phyloP scores from a whole-genome alignment of 306 rosid genomes.

The Arachis hypogaea region DNA sequence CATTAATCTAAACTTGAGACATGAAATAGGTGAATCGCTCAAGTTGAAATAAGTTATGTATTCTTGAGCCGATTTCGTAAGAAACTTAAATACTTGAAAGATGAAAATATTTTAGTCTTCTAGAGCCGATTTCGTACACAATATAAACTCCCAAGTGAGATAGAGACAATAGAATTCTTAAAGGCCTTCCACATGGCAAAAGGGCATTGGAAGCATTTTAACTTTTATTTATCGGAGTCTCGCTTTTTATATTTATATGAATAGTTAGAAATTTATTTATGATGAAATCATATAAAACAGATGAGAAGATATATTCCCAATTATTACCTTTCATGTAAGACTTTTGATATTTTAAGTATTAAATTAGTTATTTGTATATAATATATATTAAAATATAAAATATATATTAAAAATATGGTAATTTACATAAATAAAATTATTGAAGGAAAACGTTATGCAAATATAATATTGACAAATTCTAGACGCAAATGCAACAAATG shows the following conservation, averaged over 20 bases:
- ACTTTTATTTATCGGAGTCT: not conserved
- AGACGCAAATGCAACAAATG: no score
- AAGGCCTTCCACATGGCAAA: slow-evolving; percentile 38
- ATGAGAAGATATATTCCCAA: no score
- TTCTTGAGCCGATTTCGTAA: not conserved
- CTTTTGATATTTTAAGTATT: no score
- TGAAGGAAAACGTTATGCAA: no score
- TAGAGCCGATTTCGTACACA: not conserved
- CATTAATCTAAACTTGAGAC: no score
- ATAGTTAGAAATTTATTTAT: no score
- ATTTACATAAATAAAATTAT: no score
- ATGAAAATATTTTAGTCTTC: not conserved
- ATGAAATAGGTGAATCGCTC: slow-evolving; percentile 23
- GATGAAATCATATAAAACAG: not conserved
- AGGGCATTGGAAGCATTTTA: not conserved
- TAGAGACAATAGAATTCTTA: not conserved
- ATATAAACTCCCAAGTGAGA: not conserved
- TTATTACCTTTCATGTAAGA: not conserved
- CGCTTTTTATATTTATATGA: not conserved
- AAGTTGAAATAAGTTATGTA: not conserved
- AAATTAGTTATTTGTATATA: no score
- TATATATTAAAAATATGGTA: no score
- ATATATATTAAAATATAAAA: no score
- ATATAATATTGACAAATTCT: no score
- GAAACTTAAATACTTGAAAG: not conserved